Percentiles rank a stretch among this genome's conserved stretches.
These are phyloP conservation scores for Lachnellula willkommii DNA, from an alignment of 2,329 filamentous ascomycete species.

Conservation along the genomic window DNA sequence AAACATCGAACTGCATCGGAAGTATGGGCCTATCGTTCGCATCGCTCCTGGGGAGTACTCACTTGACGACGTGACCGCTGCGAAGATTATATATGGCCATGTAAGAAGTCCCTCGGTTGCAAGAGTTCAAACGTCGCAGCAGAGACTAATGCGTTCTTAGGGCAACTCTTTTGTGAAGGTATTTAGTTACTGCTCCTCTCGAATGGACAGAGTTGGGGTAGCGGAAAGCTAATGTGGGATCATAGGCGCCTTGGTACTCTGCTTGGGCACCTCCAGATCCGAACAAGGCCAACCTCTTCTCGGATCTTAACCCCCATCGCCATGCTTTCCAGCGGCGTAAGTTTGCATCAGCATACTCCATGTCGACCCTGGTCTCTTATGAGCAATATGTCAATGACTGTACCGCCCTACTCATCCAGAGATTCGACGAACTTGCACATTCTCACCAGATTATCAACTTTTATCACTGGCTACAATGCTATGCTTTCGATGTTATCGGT, in stretches of 20 bases:
- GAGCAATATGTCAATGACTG: background rate
- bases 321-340: slow-evolving; percentile 26
- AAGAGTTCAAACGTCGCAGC: background rate
- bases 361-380: background rate
- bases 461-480: slow-evolving; percentile 37
- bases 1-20: slow-evolving; percentile 37
- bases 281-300: slow-evolving; percentile 28
- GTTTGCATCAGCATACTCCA: background rate
- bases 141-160: background rate
- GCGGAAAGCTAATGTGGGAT: background rate
- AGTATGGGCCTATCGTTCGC: slow-evolving; percentile 40
- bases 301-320: slow-evolving; percentile 32
- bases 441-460: background rate
- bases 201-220: too few species aligned
- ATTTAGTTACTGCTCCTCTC: too few species aligned
- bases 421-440: background rate
- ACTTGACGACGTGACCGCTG: slow-evolving; percentile 37
- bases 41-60: slow-evolving; percentile 45
- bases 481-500: slow-evolving; percentile 44
- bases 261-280: slow-evolving; percentile 23
- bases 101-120: slow-evolving; percentile 20
- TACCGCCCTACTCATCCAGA: background rate
- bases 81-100: slow-evolving; percentile 39
- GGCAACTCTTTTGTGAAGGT: too few species aligned
- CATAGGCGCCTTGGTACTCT: slow-evolving; percentile 30